These are phyloP conservation scores for Monosporozyma unispora DNA, from an alignment of 805 yeast genomes.

Conservation along the genomic window DNA sequence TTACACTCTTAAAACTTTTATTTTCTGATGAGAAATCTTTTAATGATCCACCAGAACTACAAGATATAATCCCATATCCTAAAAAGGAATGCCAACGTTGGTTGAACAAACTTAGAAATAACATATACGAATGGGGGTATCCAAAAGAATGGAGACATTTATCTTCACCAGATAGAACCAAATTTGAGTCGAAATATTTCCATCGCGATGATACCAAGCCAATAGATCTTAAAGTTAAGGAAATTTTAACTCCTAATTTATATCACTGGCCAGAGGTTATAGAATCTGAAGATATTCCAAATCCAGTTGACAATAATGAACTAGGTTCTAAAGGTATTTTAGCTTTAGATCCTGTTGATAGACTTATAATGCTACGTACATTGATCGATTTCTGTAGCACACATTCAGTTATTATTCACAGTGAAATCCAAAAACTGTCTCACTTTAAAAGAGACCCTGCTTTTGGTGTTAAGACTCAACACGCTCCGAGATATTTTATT, in stretches of 20 bases:
- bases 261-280: constrained; percentile 8
- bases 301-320: constrained; percentile 13
- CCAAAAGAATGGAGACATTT: constrained; percentile 20
- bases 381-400: constrained; percentile 18
- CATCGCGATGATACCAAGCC: constrained; percentile 10
- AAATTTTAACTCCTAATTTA: constrained; percentile 15
- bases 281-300: constrained; percentile 6
- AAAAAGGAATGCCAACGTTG: constrained; percentile 8
- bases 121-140: constrained; percentile 20
- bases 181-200: constrained; percentile 3
- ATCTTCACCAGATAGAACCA: constrained; percentile 2
- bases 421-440: constrained; percentile 16
- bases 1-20: constrained; percentile 14
- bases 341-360: constrained; percentile 13
- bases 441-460: constrained; percentile 20
- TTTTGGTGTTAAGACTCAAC: constrained; percentile 19
- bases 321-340: constrained; percentile 15
- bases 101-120: constrained; percentile 9
- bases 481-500: constrained; percentile 16
- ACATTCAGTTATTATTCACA: constrained; percentile 15
- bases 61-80: constrained; percentile 7
- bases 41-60: constrained; percentile 13
- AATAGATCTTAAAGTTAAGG: constrained; percentile 12
- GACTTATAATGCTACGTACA: constrained; percentile 12
- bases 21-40: constrained; percentile 10